phyloP scores from a whole-genome alignment of 2,329 filamentous ascomycete species.

The Paramyrothecium sp. region DNA sequence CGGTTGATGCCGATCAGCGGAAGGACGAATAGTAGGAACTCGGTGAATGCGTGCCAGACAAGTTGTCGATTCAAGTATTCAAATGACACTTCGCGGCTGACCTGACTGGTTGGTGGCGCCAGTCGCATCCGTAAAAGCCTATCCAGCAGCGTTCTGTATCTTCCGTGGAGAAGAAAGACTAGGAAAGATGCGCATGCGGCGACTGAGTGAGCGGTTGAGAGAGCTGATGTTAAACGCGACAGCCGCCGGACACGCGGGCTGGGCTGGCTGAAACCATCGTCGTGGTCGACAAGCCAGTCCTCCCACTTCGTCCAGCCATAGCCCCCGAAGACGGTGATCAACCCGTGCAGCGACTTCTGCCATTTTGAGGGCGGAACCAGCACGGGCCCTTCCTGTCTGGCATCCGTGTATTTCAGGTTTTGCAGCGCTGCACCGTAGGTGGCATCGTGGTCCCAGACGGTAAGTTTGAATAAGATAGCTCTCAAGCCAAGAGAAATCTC shows the following conservation, averaged over 20 bases:
- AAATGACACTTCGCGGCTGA: conserved; percentile 89
- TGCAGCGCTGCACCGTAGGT: conserved; percentile 93
- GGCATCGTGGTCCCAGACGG: conserved; percentile 94
- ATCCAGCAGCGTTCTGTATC: conserved; percentile 88
- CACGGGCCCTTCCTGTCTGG: conserved; percentile 61
- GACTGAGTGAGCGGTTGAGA: conserved; percentile 74
- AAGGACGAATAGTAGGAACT: conserved; percentile 96
- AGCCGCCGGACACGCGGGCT: conserved; percentile 53
- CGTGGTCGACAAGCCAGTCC: conserved; percentile 74
- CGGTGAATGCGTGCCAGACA: conserved; percentile 99
- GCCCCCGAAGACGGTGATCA: conserved; percentile 81
- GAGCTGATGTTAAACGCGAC: conserved; percentile 65
- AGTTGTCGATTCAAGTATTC: conserved; percentile 97
- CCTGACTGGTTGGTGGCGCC: conserved; percentile 79
- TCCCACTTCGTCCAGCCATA: conserved; percentile 95
- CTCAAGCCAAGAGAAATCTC: conserved; percentile 81
- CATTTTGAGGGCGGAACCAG: conserved; percentile 69
- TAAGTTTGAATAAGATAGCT: conserved; percentile 85
- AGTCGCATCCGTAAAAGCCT: conserved; percentile 80
- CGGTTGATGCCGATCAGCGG: conserved; percentile 92
- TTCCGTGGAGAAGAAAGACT: conserved; percentile 85
- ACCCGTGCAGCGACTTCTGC: conserved; percentile 83
- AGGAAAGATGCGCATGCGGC: conserved; percentile 84
- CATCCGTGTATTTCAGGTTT: conserved; percentile 87
- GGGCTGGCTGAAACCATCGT: conserved; percentile 70